Evolutionary conservation across 2,329 filamentous ascomycete species (phyloP).

Genomic region (Aspergillus neotritici): DNA sequence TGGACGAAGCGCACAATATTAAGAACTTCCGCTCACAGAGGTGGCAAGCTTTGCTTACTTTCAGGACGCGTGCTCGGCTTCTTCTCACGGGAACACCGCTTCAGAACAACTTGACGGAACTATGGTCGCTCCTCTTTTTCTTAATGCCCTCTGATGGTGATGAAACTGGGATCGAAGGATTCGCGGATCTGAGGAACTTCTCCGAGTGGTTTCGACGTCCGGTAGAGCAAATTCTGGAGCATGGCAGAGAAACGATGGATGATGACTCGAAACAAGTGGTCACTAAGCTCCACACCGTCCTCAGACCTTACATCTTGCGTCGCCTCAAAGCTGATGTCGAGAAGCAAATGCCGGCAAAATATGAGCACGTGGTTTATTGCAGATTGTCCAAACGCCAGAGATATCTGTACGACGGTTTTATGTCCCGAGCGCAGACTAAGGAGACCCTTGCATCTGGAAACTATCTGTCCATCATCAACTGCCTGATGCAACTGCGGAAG

Average conservation of each 20-base stretch:
- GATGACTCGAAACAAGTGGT: slow-evolving; percentile 90
- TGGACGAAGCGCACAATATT: slow-evolving; percentile 98
- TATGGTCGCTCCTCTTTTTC: slow-evolving; percentile 97
- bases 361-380: slow-evolving; percentile 95
- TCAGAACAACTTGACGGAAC: slow-evolving; percentile 92
- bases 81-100: slow-evolving; percentile 89
- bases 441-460: slow-evolving; percentile 87
- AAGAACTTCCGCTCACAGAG: slow-evolving; percentile 98
- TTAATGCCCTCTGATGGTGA: slow-evolving; percentile 76
- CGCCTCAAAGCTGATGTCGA: slow-evolving; percentile 94
- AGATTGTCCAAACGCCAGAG: slow-evolving; percentile 90
- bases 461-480: slow-evolving; percentile 97
- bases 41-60: slow-evolving; percentile 91
- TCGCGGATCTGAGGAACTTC: slow-evolving; percentile 92
- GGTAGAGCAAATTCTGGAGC: slow-evolving; percentile 92
- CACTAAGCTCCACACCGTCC: slow-evolving; percentile 84
- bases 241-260: slow-evolving; percentile 88
- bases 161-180: slow-evolving; percentile 76
- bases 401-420: slow-evolving; percentile 93
- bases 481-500: slow-evolving; percentile 92
- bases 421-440: slow-evolving; percentile 82
- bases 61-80: slow-evolving; percentile 82
- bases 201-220: slow-evolving; percentile 94
- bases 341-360: slow-evolving; percentile 98
- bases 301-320: slow-evolving; percentile 85